These are phyloP conservation scores for Schizochytrium sp. DNA, from an alignment of 108 stramenopile genomes.

Conservation along the genomic window DNA sequence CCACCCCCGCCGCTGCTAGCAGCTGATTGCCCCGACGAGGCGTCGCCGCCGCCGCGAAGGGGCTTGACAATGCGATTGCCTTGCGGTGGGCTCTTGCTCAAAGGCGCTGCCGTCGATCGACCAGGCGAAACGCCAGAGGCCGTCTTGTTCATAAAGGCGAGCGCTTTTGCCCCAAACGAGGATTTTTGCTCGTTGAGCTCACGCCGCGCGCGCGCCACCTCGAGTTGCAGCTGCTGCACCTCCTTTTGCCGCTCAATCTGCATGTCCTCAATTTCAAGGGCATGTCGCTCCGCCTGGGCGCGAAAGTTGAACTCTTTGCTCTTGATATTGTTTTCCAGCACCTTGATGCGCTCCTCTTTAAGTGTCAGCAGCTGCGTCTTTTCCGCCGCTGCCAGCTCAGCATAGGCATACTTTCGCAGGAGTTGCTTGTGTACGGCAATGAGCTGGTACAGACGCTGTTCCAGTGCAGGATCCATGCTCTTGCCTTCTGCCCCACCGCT, in stretches of 20 bases:
- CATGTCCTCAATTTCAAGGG: not conserved
- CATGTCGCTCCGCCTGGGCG: not conserved
- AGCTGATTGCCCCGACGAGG: not conserved
- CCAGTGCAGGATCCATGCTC: constrained; percentile 2
- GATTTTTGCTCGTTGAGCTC: not conserved
- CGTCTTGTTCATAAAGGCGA: not conserved
- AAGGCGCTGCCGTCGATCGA: no score
- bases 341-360: constrained; percentile 31
- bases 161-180: not conserved
- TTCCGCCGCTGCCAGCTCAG: constrained; percentile 23
- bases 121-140: not conserved
- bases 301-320: constrained; percentile 15
- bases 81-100: no score
- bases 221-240: not conserved
- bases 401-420: constrained; percentile 29
- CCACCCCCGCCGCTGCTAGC: no score
- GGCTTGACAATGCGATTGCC: not conserved
- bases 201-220: not conserved
- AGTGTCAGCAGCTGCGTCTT: constrained; percentile 21
- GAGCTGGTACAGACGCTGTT: constrained; percentile 30
- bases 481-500: not conserved
- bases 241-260: not conserved
- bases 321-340: constrained; percentile 21
- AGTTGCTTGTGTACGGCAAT: constrained; percentile 34
- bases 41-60: not conserved